These are phyloP conservation scores for Toxoplasma gondii DNA, from an alignment of 169 alveolate species.

Conservation along the genomic window DNA sequence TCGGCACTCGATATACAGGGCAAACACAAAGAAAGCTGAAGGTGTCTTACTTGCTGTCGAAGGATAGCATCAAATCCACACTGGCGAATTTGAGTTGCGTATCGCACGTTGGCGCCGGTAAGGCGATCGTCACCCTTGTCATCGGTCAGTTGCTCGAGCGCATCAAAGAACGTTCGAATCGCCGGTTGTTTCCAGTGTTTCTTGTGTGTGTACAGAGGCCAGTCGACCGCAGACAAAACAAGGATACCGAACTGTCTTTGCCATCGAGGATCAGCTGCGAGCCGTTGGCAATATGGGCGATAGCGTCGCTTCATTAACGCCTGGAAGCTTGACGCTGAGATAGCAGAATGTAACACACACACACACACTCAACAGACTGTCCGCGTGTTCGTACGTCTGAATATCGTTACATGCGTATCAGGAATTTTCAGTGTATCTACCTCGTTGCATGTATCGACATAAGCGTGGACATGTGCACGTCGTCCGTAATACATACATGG, in stretches of 20 bases:
- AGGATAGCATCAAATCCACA: conserved; percentile 21
- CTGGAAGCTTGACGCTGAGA: background rate
- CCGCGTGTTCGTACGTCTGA: background rate
- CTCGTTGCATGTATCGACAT: too few relatives aligned
- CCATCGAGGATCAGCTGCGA: conserved; percentile 43
- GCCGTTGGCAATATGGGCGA: conserved; percentile 54
- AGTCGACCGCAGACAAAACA: conserved; percentile 52
- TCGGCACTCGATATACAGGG: too few relatives aligned
- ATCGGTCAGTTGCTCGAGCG: conserved; percentile 7
- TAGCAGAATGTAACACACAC: conserved; percentile 23
- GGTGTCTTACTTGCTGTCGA: background rate
- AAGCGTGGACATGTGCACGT: too few relatives aligned
- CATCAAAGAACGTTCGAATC: conserved; percentile 39
- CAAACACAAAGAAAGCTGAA: background rate
- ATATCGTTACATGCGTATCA: too few relatives aligned
- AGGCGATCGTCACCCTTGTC: conserved; percentile 17
- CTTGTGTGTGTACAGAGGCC: conserved; percentile 67
- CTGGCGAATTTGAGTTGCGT: background rate
- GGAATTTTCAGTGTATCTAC: too few relatives aligned
- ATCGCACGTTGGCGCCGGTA: background rate
- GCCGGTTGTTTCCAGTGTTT: conserved; percentile 53
- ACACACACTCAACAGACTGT: background rate
- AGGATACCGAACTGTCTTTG: conserved; percentile 60
- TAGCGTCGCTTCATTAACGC: conserved; percentile 40
- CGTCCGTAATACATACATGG: too few relatives aligned